Evolutionary conservation across 768 basidiomycete species (phyloP), one percentile per base, ranked within the genome.

Genomic region (Sistotremastrum suecicum): DNA sequence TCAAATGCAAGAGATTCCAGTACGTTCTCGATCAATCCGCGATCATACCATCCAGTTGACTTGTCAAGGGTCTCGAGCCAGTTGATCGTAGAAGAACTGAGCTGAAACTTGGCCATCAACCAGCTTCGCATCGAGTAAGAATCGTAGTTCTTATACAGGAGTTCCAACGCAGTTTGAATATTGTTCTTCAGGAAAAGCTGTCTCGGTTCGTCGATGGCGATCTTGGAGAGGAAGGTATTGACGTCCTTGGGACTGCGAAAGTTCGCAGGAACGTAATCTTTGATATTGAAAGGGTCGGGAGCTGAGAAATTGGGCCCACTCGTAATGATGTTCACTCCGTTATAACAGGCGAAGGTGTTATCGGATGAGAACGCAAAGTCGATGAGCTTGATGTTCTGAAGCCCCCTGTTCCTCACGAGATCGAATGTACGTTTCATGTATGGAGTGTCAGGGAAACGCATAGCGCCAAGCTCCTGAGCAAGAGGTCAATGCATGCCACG

Each of bases 21-120:
- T 11, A 69, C 58, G 0, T 54, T 50, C 50, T 69, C 66, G 1
- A 60, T 50, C 36, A 68, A 52, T 10, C 56, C 57, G 0, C 56
- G 55, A 46, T 69, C 63, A 49, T 60, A 69, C 48, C 52, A 58
- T 1, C 59, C 60, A 4, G 57, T 56, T 30, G 50, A 56, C 11
- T 53, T 55, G 35, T 56, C 59, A 8, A 68, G 59, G 6, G 61
- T 63, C 43, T 63, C 62, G 47, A 53, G 48, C 57, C 62, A 69
- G 48, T 12, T 43, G 42, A 43, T 7, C 34, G 20, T 20, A 31
- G 11, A n/a, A 31, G 11, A 5, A 33, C 5, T 11, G 31, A 42
- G 30, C 6, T 42, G 29, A 32, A 5, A 33, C n/a, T 37, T 7
- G 35, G 34, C 2, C 33, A 32, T 7, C 9, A 20, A 20, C 20